Base-by-base conservation (phyloP, 129 eudicot genomes). In the Flaveria trinervia region DNA sequence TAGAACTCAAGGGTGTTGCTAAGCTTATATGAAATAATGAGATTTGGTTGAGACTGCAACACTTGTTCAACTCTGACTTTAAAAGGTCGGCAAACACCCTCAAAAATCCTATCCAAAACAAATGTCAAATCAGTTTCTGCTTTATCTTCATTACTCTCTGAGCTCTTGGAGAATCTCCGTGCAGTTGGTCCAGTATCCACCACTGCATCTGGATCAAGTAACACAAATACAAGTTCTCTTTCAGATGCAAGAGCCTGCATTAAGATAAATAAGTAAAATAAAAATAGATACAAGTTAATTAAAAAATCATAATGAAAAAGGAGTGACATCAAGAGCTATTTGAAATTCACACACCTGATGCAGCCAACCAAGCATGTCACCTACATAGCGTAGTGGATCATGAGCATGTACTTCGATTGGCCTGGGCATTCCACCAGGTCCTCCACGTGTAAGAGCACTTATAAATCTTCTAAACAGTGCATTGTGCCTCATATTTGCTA, bases 41-140 rank as follows among this genome's bases (percentile, higher is more conserved):
- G 96, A 87, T 87, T 89, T 14, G 99, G 88, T 78, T 91, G 99
- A 52, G 97, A 94, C 88, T 94, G 99, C 82, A 94, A 80, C 74
- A 94, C 99, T 88, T 94, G 99, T 79, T 94, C 99, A 71, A 94
- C 99, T 88, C 98, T 86, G 45, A 89, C 97, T 94, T 94, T 94
- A 69, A 94, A 91, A 22, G 97, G 99, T 30, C 96, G 80, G 79
- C 97, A 94, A 83, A 94, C 94, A 23, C 99, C 97, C 85, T 94
- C 99, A 80, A 94, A 94, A 2, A 94, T 94, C 86, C 96, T 88
- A 83, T 94, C 99, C 73, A 94, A 80, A 36, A 94, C 97, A 81
- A 94, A 94, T 23, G 96, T 94, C 72, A 94, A 77, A 79, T 91
- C 99, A 10, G 93, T 36, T 65, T 88, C 98, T 46, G 86, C 17